Evolutionary conservation across 768 basidiomycete genomes (phyloP).

Genomic region (Phlebiopsis flavidoalba): DNA sequence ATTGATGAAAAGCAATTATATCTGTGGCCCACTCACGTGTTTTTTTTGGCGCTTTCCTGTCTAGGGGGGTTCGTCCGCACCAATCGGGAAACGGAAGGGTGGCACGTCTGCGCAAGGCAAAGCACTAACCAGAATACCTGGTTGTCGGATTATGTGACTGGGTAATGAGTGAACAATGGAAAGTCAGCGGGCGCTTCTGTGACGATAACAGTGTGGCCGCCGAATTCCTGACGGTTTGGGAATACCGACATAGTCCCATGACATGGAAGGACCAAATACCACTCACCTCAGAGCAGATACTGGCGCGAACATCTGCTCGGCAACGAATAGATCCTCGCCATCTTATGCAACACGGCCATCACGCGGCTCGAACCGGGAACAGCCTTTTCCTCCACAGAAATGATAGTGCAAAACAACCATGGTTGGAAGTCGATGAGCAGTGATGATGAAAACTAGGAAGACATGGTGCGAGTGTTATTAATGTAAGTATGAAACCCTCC

Average conservation of each 20-base stretch:
- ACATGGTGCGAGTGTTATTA: background rate
- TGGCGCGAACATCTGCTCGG: background rate
- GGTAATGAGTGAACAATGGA: background rate
- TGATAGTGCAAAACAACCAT: background rate
- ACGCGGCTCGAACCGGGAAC: background rate
- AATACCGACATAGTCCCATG: background rate
- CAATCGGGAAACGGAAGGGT: background rate
- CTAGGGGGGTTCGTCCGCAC: background rate
- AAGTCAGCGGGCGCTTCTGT: background rate
- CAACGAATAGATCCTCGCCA: background rate
- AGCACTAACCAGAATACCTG: background rate
- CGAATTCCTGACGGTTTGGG: background rate
- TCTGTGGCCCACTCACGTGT: background rate
- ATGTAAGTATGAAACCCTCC: background rate
- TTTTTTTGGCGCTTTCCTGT: background rate
- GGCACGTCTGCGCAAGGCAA: background rate
- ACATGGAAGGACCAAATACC: background rate
- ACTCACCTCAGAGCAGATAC: background rate
- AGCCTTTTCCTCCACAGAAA: background rate
- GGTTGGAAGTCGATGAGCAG: background rate
- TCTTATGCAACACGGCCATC: background rate
- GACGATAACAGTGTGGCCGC: background rate
- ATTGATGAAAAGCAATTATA: too few species aligned
- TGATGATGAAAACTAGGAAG: background rate
- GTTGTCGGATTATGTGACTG: background rate